phyloP scores from a whole-genome alignment of 768 basidiomycete species.

The Mycena amicta region DNA sequence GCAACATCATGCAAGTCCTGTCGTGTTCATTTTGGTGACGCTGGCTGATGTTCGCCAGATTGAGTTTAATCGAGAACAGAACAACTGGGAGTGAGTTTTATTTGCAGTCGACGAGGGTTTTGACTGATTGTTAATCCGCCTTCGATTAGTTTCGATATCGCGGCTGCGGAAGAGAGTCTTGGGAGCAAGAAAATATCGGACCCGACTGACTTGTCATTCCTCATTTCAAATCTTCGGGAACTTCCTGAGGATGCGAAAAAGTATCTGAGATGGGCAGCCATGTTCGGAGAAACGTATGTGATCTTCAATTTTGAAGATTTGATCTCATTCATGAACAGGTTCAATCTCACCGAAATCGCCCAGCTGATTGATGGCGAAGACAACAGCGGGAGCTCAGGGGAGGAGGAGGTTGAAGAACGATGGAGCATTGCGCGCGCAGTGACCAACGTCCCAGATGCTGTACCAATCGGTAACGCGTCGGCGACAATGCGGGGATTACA shows the following conservation, averaged over 20 bases:
- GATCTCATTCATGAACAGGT: conserved; percentile 39
- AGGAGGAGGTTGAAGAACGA: conserved; percentile 54
- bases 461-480: conserved; percentile 42
- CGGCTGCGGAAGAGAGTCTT: conserved; percentile 56
- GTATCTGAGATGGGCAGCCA: conserved; percentile 71
- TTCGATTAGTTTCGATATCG: conserved; percentile 38
- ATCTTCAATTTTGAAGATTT: background rate
- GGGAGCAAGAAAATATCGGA: conserved; percentile 56
- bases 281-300: conserved; percentile 71
- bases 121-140: background rate
- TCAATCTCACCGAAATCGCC: conserved; percentile 74
- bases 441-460: conserved; percentile 46
- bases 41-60: conserved; percentile 43
- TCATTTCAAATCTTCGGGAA: conserved; percentile 59
- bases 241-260: conserved; percentile 66
- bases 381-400: conserved; percentile 51
- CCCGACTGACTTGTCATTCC: conserved; percentile 64
- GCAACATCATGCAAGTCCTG: conserved; percentile 54
- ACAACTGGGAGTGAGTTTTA: conserved; percentile 66
- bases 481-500: conserved; percentile 71
- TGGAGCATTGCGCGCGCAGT: conserved; percentile 58
- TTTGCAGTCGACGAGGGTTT: too few species aligned
- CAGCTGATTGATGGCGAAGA: conserved; percentile 77
- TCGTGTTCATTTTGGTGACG: conserved; percentile 7
- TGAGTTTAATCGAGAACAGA: conserved; percentile 63